phyloP scores from a whole-genome alignment of 2,329 filamentous ascomycete genomes.

The Stromatinia cepivora region DNA sequence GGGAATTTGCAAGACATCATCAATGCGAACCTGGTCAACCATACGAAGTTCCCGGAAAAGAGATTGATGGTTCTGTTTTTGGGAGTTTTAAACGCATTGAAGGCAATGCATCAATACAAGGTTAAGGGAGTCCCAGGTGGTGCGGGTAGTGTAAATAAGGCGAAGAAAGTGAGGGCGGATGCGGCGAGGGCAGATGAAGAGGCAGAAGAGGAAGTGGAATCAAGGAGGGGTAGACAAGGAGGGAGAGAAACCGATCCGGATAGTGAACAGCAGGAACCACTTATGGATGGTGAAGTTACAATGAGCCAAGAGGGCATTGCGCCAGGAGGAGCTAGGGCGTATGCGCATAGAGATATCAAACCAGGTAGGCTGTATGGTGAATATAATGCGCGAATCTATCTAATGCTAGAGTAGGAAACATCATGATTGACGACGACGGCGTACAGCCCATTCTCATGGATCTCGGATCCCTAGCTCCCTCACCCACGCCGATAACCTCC shows the following conservation, averaged over 20 bases:
- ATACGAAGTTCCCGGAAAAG: conserved; percentile 84
- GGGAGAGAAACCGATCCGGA: conserved; percentile 57
- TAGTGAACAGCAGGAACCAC: conserved; percentile 73
- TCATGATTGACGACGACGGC: conserved; percentile 96
- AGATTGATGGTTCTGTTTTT: conserved; percentile 87
- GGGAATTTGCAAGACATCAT: conserved; percentile 98
- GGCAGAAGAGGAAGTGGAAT: conserved; percentile 42
- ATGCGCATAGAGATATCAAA: conserved; percentile 96
- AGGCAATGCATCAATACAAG: conserved; percentile 87
- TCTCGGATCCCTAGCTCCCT: conserved; percentile 84
- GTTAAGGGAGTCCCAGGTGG: conserved; percentile 60
- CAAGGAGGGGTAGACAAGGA: conserved; percentile 46
- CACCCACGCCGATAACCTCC: conserved; percentile 85
- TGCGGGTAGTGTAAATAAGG: conserved; percentile 50
- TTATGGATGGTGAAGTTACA: conserved; percentile 78
- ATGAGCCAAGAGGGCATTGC: conserved; percentile 66
- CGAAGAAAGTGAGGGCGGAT: conserved; percentile 43
- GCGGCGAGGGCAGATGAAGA: conserved; percentile 46
- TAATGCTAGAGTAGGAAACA: conserved; percentile 63
- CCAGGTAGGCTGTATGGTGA: conserved; percentile 61
- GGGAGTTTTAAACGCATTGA: conserved; percentile 84
- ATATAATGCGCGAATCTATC: background rate
- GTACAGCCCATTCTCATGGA: conserved; percentile 94
- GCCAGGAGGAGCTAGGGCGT: conserved; percentile 71
- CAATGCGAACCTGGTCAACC: conserved; percentile 97